Percentiles rank a stretch among this genome's conserved stretches.
These are phyloP conservation scores for Cercospora sesami DNA, from an alignment of 2,329 filamentous ascomycete species.

Conservation along the genomic window DNA sequence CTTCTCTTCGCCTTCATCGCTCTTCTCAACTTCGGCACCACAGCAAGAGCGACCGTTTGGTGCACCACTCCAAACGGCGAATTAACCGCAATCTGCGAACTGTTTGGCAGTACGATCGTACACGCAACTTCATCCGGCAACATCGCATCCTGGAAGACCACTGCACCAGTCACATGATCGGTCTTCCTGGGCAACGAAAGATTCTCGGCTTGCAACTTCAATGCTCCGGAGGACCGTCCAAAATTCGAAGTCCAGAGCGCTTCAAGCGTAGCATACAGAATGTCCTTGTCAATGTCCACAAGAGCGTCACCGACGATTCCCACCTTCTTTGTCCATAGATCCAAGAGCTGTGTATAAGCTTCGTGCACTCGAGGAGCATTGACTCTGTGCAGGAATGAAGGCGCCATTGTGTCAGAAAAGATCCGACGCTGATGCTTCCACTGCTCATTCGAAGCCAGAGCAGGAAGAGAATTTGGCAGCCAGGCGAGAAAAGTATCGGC, in stretches of 20 bases:
- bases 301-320: constrained; percentile 39
- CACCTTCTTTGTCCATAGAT: constrained; percentile 39
- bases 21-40: background rate
- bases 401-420: constrained; percentile 35
- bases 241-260: constrained; percentile 44
- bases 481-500: constrained; percentile 30
- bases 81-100: constrained; percentile 1
- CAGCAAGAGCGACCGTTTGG: background rate
- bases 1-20: background rate
- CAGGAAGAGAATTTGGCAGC: constrained; percentile 31
- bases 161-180: background rate
- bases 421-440: constrained; percentile 33
- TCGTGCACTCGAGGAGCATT: constrained; percentile 34
- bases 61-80: background rate
- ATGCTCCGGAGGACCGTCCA: background rate
- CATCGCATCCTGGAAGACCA: background rate
- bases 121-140: constrained; percentile 1
- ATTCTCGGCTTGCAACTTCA: background rate
- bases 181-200: background rate
- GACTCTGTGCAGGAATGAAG: constrained; percentile 32
- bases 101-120: background rate
- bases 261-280: constrained; percentile 42
- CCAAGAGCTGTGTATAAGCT: constrained; percentile 28
- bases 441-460: constrained; percentile 29
- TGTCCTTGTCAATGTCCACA: constrained; percentile 37